Evolutionary conservation across 1,139 yeast genomes (phyloP), one percentile per base, ranked within the genome.

Genomic region (Tardiomyces depauwii): DNA sequence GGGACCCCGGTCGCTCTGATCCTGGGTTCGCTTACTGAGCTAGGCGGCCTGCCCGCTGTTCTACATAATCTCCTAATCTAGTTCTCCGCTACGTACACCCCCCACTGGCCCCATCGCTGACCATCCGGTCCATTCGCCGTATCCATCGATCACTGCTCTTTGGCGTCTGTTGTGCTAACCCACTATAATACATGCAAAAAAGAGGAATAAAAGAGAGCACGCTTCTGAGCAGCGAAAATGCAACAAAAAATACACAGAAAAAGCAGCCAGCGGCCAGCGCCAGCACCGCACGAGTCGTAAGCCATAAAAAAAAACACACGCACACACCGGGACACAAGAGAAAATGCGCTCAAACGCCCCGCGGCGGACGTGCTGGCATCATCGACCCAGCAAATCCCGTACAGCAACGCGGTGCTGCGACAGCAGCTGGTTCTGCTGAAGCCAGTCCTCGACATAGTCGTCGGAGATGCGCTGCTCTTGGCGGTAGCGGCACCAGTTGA

Each of bases 371-470:
- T 13, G n/a, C 4, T 14, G 16, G 5, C 16, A 13, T 30, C 36
- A 30, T 13, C 36, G 36, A 5, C 36, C 36, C 10, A 30, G 16
- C 4, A 30, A 5, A 10, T 30, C 36, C n/a, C 36, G 36, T 5
- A 30, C 36, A 13, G 36, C 36, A 12, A 30, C 36, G 5, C 36
- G 36, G 16, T 30, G 36, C 16, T 12, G 16, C 11, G 36, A 30
- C 36, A 30, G 10, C 39, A 59, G 49, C 39, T 56, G 52, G 42
- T 56, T 55, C 46, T 58, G 60, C 42, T 52, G 52, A 12, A 59
- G 52, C 63, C 63, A 59, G 40, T 59, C 62, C 42, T 55, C 58
- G 38, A 59, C 53, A 43, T 59, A 59, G 48, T 59, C 63, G 25
- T 54, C 56, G 18, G 57, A 48, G 14, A 59, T 48, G 42, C 52